These are phyloP conservation scores for Monosporascus sp. DNA, from an alignment of 2,329 filamentous ascomycete genomes.

Conservation along the genomic window DNA sequence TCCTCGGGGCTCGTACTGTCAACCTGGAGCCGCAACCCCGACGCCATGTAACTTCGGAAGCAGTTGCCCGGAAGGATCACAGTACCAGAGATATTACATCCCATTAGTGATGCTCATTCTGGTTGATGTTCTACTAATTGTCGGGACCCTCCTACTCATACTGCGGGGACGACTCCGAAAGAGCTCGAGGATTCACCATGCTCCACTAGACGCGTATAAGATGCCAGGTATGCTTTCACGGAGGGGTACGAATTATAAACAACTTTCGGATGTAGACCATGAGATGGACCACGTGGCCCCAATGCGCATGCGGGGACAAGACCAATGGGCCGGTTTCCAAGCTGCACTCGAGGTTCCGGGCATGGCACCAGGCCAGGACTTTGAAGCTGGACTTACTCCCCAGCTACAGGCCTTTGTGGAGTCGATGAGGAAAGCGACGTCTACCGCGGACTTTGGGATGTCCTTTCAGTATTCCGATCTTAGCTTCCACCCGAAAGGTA, in stretches of 20 bases:
- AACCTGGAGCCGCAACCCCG: constrained; percentile 40
- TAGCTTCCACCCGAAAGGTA: constrained; percentile 40
- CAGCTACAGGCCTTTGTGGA: constrained; percentile 45
- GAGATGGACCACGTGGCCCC: constrained; percentile 31
- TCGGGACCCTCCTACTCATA: constrained; percentile 29
- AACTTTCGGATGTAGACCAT: constrained; percentile 27
- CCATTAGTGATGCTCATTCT: constrained; percentile 37
- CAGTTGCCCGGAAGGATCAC: constrained; percentile 38
- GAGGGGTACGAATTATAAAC: constrained; percentile 29
- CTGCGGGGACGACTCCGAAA: constrained; percentile 30
- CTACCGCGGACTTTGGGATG: constrained; percentile 45
- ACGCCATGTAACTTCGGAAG: constrained; percentile 42
- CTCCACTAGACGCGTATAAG: constrained; percentile 9
- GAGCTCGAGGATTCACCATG: constrained; percentile 18
- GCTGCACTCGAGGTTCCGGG: constrained; percentile 29
- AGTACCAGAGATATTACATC: constrained; percentile 35
- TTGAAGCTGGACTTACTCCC: constrained; percentile 27
- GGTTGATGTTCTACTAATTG: constrained; percentile 35
- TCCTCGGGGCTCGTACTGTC: constrained; percentile 45
- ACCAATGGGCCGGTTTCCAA: constrained; percentile 30
- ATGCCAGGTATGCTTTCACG: constrained; percentile 24
- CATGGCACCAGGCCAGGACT: constrained; percentile 18
- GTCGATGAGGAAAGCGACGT: constrained; percentile 46
- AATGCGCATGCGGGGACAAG: constrained; percentile 22
- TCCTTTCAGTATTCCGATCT: constrained; percentile 48